A percentile compares a stretch with the other conserved stretches of the same genome.
phyloP scores from a whole-genome alignment of 2,329 filamentous ascomycete genomes.

The Alternaria sp. region DNA sequence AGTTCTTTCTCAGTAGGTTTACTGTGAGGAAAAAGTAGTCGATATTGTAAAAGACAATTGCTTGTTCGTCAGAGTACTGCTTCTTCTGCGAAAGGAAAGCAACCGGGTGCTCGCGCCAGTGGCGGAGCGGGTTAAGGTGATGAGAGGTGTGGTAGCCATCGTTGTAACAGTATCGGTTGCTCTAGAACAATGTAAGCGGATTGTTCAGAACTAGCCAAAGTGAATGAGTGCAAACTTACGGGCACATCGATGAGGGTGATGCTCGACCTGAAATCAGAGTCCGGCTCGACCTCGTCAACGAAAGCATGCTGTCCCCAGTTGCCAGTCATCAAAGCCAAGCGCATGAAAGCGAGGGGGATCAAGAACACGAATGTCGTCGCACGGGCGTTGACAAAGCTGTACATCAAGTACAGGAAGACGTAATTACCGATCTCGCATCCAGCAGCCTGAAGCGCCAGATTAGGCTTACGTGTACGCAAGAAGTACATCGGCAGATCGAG shows the following conservation, averaged over 20 bases:
- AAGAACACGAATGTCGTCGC: constrained; percentile 71
- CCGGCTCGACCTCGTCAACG: constrained; percentile 75
- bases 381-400: constrained; percentile 54
- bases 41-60: constrained; percentile 80
- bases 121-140: constrained; percentile 76
- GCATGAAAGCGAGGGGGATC: constrained; percentile 69
- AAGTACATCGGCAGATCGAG: constrained; percentile 78
- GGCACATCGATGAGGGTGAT: constrained; percentile 80
- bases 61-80: constrained; percentile 69
- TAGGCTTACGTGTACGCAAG: constrained; percentile 63
- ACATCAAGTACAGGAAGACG: constrained; percentile 58
- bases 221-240: constrained; percentile 56
- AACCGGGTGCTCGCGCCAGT: constrained; percentile 81
- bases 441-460: constrained; percentile 61
- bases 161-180: constrained; percentile 82
- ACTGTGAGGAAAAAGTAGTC: constrained; percentile 80
- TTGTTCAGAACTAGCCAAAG: accelerated
- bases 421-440: constrained; percentile 66
- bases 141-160: constrained; percentile 84
- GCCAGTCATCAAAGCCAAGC: constrained; percentile 77
- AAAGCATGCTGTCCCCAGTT: constrained; percentile 88
- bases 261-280: constrained; percentile 79
- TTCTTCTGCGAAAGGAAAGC: constrained; percentile 74
- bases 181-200: constrained; percentile 55
- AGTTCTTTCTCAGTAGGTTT: constrained; percentile 72